These are phyloP conservation scores for Trypanosoma grayi DNA, from an alignment of 208 protist species.

Conservation along the genomic window DNA sequence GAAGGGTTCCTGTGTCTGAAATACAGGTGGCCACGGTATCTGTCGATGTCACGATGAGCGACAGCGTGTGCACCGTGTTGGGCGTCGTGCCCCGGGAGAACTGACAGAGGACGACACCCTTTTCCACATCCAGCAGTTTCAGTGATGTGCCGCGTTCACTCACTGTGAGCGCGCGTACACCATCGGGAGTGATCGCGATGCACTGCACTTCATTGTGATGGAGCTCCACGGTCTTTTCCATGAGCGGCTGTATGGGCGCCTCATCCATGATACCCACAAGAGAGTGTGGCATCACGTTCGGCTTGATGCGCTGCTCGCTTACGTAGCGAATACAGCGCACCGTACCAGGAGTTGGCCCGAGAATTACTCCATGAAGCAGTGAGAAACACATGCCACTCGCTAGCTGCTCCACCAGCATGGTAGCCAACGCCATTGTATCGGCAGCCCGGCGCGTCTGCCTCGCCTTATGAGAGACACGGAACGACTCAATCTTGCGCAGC, in stretches of 20 bases:
- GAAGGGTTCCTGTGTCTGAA: constrained; percentile 23
- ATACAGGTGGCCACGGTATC: constrained; percentile 20
- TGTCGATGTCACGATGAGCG: constrained; percentile 11
- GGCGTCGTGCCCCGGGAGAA: constrained; percentile 24
- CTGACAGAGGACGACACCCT: constrained; percentile 33
- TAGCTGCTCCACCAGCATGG: constrained; percentile 13
- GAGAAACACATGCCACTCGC: constrained; percentile 21
- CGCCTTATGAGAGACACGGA: background rate
- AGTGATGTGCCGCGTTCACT: constrained; percentile 55
- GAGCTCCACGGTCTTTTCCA: constrained; percentile 15
- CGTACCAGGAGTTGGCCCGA: constrained; percentile 17
- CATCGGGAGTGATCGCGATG: constrained; percentile 59
- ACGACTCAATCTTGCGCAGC: constrained; percentile 16
- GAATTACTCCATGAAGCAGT: constrained; percentile 18
- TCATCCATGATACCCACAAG: background rate
- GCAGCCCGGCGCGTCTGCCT: no score
- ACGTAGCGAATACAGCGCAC: constrained; percentile 30
- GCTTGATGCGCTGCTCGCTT: constrained; percentile 1
- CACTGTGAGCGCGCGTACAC: constrained; percentile 52
- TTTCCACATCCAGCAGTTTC: constrained; percentile 45
- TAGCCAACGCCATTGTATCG: constrained; percentile 12
- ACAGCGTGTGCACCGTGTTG: constrained; percentile 23
- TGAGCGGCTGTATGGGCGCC: background rate
- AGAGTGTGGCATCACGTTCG: background rate
- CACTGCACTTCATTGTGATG: constrained; percentile 39